Conservation (phyloP, 1,139 yeast species). For the Suhomyces yuchorum region DNA sequence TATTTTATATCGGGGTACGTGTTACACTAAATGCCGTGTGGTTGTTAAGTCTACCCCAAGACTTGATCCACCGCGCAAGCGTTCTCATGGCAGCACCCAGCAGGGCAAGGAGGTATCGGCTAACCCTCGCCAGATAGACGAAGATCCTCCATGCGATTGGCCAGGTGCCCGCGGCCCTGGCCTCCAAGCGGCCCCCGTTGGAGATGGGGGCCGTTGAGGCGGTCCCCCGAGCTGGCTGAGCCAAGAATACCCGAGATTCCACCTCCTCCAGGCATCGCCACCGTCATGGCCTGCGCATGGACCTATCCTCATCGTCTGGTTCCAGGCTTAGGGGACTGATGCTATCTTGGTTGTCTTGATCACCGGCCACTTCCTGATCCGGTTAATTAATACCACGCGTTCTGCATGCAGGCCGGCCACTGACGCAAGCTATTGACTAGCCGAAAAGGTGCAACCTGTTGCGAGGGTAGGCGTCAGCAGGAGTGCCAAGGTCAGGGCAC, state of each 20-base stretch:
- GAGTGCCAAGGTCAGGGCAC: neutral
- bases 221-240: neutral
- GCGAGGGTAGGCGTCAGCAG: neutral
- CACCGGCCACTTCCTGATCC: constrained; percentile 1
- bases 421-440: neutral
- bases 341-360: neutral
- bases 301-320: neutral
- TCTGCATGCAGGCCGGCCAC: neutral
- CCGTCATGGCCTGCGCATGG: neutral
- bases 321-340: neutral
- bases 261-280: neutral
- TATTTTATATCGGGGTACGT: neutral
- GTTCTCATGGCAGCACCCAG: neutral
- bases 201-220: neutral
- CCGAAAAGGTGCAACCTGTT: neutral
- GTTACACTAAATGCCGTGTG: constrained; percentile 5
- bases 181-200: neutral
- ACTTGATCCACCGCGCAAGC: neutral
- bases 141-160: neutral
- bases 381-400: constrained; percentile 4
- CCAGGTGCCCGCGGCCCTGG: neutral
- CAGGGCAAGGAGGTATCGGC: neutral
- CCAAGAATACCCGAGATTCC: neutral
- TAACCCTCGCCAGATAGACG: constrained; percentile 1
- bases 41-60: constrained; percentile 8